Base-by-base conservation (phyloP, 1,284 basidiomycete species). In the Pyrrhoderma noxium region DNA sequence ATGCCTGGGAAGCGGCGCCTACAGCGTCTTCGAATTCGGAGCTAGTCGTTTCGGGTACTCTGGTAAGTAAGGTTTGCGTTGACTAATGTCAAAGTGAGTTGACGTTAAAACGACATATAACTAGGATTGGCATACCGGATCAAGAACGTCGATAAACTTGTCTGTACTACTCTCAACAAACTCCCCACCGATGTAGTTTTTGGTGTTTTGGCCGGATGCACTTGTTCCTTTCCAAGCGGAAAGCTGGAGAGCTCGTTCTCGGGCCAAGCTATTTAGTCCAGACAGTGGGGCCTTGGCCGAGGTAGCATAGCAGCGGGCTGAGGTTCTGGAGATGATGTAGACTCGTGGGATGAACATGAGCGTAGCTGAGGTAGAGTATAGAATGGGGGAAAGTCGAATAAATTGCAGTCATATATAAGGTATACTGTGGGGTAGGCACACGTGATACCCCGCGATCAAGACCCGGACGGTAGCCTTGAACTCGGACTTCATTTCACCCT, bases 181-280 rank as follows among this genome's bases (percentile, higher is more conserved):
- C 68, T 90, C 75, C 34, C 93, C 93, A 23, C 81, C 84, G 56
- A 95, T 87, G 68, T 85, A 94, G 68, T 93, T 93, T 77, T 87
- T 92, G 45, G 90, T 93, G 57, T 76, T 84, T 44, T 79, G 86
- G 14, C 93, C 93, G 13, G 79, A 77, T 34, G 85, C 84, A 55
- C 75, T 89, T 9, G 92, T 93, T 49, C 93, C 93, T 59, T 84
- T 83, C 90, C 92, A 95, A 42, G 80, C 71, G 9, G 85, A 86
- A 40, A 90, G 68, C 58, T 75, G 72, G 59, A 85, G 79, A 0
- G 85, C 86, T 59, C 75, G 78, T 21, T 75, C 64, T 21, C 75
- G 73, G 19, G 79, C 80, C 25, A 70, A 56, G 9, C 75, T 67
- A 56, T 71, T 77, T 47, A 89, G 67, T 1, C 75, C 72, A 31